Base-by-base conservation (phyloP, 2,329 filamentous ascomycete genomes). In the Ascochyta pisi region DNA sequence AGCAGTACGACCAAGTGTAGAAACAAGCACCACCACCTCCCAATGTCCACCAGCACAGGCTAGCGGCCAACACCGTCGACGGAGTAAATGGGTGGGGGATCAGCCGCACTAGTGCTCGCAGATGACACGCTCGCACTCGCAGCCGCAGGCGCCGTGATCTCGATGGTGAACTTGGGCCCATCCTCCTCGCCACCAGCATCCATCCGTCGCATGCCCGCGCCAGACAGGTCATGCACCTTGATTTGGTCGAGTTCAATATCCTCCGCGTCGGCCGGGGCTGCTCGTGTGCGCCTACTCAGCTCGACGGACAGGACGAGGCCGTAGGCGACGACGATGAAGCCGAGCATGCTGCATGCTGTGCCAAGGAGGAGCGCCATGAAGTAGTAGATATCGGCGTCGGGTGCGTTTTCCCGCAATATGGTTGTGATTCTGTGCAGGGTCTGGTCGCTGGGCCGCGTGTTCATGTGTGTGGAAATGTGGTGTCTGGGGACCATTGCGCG, bases 221-320 rank as follows among this genome's bases (percentile, higher is more conserved):
- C 44, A 15, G 44, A 48, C 16, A 45, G 29, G 23, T 31, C 23
- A 5, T 49, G 48, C n/a, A 49, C 33, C 26, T 34, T 49, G 40
- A 57, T 53, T 15, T 41, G 26, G 4, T 48, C 39, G 15, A 57
- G 49, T 39, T 57, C 54, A 10, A 52, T 43, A 40, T 53, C 43
- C 15, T 24, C 22, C 31, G 12, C 10, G 24, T 22, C 22, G 4
- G 15, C 5, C 16, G 9, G 15, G 16, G 12, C 16, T n/a, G n/a
- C 9, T 7, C 31, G 15, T 24, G 12, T 16, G 4, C 31, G 22
- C 19, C 4, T 13, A 4, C 12, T 31, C 15, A 35, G 22, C 29
- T 16, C 43, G 23, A 9, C 2, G 22, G 26, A 16, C 13, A 37
- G 10, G 34, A 45, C 6, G 8, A 47, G 22, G 0, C 6, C 38